Evolutionary conservation across 352 stramenopile species (phyloP).

Genomic region (Thraustochytrium striatum): DNA sequence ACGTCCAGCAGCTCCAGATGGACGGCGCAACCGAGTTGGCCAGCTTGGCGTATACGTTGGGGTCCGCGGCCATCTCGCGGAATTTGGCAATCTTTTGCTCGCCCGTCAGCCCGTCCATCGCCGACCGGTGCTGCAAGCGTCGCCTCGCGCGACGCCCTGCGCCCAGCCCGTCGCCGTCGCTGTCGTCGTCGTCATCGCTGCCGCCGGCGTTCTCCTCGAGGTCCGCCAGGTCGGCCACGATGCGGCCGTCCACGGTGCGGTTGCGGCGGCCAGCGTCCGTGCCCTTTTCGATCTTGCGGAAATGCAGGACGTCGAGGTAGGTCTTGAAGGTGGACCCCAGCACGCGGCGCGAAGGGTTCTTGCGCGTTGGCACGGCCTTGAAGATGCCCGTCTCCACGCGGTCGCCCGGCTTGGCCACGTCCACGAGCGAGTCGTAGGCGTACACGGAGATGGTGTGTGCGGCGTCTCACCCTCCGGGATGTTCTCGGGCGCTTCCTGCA

Average conservation of each 20-base stretch:
- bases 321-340: conserved; percentile 96
- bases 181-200: conserved; percentile 3
- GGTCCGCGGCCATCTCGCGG: conserved; percentile 56
- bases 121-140: too few species aligned
- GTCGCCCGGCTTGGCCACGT: conserved; percentile 92
- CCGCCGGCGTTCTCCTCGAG: conserved; percentile 41
- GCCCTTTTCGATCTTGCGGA: conserved; percentile 70
- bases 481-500: conserved; percentile 95
- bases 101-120: too few species aligned
- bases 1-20: conserved; percentile 95
- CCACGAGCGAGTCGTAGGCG: conserved; percentile 96
- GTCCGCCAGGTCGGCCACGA: neutral
- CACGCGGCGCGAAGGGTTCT: conserved; percentile 86
- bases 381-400: conserved; percentile 94
- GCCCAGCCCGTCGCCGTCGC: neutral
- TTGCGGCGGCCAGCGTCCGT: neutral
- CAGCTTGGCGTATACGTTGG: conserved; percentile 72
- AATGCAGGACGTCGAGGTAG: conserved; percentile 98
- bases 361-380: conserved; percentile 84
- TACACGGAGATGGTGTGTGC: conserved; percentile 88
- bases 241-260: conserved; percentile 1
- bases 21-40: conserved; percentile 71
- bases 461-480: conserved; percentile 98
- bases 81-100: conserved; percentile 60
- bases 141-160: neutral